Evolutionary conservation across 768 basidiomycete genomes (phyloP).

Genomic region (Suillus subluteus): DNA sequence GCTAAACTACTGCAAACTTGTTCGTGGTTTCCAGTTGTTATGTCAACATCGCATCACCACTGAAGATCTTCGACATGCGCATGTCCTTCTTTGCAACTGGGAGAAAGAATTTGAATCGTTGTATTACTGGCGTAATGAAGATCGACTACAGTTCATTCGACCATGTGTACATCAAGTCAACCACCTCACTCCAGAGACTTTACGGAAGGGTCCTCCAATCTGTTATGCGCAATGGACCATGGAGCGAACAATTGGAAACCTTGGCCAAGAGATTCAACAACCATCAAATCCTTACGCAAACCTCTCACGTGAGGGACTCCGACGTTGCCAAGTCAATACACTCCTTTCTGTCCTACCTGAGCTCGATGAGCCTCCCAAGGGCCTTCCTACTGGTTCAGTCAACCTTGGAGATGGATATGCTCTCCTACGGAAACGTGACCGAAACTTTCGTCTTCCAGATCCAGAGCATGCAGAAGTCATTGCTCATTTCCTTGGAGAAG

Average conservation of each 20-base stretch:
- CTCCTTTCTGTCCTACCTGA: constrained; percentile 14
- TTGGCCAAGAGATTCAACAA: constrained; percentile 28
- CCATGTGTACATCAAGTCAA: constrained; percentile 32
- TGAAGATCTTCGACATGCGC: constrained; percentile 18
- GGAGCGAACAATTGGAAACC: constrained; percentile 29
- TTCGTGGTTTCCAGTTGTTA: constrained; percentile 24
- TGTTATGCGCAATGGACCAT: constrained; percentile 32
- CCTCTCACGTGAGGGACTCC: constrained; percentile 27
- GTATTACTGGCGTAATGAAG: constrained; percentile 26
- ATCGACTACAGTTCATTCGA: constrained; percentile 35
- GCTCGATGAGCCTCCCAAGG: constrained; percentile 8
- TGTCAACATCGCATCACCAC: constrained; percentile 21
- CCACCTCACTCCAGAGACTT: constrained; percentile 26
- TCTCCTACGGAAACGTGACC: neutral
- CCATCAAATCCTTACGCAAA: constrained; percentile 29
- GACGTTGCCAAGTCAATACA: constrained; percentile 20
- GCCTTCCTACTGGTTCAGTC: neutral
- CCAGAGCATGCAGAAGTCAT: neutral
- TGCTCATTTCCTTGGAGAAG: neutral
- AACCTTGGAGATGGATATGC: neutral
- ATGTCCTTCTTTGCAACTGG: constrained; percentile 24
- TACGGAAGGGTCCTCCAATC: constrained; percentile 23
- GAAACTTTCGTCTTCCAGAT: neutral
- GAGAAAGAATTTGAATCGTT: constrained; percentile 31
- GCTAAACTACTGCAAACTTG: constrained; percentile 25